phyloP scores from a whole-genome alignment of 371 early-diverging fungal genomes.

The Sporodiniella umbellata region DNA sequence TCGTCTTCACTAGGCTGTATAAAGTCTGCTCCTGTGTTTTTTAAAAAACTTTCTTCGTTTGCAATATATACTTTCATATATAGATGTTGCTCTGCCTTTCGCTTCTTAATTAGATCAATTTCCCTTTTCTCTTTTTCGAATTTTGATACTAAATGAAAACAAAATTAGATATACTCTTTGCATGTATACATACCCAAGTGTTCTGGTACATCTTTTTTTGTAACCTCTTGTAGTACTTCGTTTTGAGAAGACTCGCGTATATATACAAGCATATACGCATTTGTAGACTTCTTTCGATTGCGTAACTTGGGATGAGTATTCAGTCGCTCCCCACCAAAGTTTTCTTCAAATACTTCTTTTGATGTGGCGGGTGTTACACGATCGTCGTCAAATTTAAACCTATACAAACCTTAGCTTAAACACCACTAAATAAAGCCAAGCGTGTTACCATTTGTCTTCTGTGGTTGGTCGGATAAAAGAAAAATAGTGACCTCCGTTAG shows the following conservation, averaged over 20 bases:
- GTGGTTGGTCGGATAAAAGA: constrained; percentile 79
- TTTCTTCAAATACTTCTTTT: constrained; percentile 91
- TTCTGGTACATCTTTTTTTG: constrained; percentile 67
- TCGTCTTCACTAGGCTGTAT: constrained; percentile 6
- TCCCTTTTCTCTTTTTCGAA: constrained; percentile 48
- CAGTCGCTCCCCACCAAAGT: constrained; percentile 83
- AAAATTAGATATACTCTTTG: neutral
- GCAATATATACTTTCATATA: constrained; percentile 46
- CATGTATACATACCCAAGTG: constrained; percentile 58
- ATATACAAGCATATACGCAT: constrained; percentile 97
- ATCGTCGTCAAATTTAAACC: constrained; percentile 96
- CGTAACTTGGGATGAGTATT: constrained; percentile 11
- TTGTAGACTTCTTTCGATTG: constrained; percentile 70
- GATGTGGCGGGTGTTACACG: constrained; percentile 82
- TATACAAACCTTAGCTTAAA: constrained; percentile 5
- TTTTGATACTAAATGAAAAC: constrained; percentile 11
- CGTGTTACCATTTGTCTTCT: constrained; percentile 68
- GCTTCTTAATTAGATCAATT: constrained; percentile 40
- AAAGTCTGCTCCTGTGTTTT: constrained; percentile 76
- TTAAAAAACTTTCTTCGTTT: constrained; percentile 39
- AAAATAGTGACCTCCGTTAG: constrained; percentile 96
- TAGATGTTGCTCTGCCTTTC: constrained; percentile 59
- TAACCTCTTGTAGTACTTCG: constrained; percentile 63
- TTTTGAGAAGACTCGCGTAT: constrained; percentile 72
- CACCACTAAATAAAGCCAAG: neutral